Evolutionary conservation across 805 yeast species (phyloP).

Genomic region (Brettanomyces custersianus): DNA sequence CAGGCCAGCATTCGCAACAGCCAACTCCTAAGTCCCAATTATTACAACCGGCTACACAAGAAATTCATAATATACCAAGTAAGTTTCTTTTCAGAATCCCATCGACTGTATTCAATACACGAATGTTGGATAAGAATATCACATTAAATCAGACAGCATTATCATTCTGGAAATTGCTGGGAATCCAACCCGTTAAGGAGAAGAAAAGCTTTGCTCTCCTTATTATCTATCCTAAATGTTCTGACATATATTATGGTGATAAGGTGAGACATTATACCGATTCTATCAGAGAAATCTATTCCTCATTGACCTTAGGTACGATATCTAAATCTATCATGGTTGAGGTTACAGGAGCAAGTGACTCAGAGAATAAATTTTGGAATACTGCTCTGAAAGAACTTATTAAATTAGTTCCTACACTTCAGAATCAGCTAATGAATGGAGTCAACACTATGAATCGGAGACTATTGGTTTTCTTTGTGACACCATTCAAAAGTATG

Average conservation of each 20-base stretch:
- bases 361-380: conserved; percentile 16
- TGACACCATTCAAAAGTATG: conserved; percentile 33
- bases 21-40: not conserved
- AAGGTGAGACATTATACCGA: conserved; percentile 30
- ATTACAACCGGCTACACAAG: conserved; percentile 1
- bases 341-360: conserved; percentile 13
- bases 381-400: conserved; percentile 16
- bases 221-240: conserved; percentile 27
- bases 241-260: conserved; percentile 17
- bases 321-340: conserved; percentile 15
- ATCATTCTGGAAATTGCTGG: conserved; percentile 48
- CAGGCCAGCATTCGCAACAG: conserved; percentile 7
- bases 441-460: not conserved
- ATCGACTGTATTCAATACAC: conserved; percentile 27
- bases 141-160: conserved; percentile 40
- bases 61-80: conserved; percentile 7
- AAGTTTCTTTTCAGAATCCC: conserved; percentile 28
- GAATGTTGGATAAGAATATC: conserved; percentile 29
- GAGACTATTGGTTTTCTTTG: conserved; percentile 35
- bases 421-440: conserved; percentile 7
- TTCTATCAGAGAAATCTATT: conserved; percentile 34
- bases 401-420: conserved; percentile 5
- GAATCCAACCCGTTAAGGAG: conserved; percentile 43
- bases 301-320: conserved; percentile 39
- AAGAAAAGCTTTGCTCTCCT: conserved; percentile 45